These are phyloP conservation scores for Codiaeum variegatum DNA, from an alignment of 441 rosid species.

Conservation along the genomic window DNA sequence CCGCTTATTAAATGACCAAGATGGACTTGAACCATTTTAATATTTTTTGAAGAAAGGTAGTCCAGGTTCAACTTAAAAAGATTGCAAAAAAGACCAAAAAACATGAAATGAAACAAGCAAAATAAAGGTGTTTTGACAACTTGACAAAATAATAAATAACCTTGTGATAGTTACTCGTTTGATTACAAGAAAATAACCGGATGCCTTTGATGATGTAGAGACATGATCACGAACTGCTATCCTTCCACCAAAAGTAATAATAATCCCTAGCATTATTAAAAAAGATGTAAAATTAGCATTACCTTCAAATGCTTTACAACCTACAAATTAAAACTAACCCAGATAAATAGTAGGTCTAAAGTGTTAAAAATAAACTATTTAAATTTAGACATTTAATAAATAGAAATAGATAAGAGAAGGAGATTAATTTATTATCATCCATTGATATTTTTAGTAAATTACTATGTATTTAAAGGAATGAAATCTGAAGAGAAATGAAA, in stretches of 20 bases:
- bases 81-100: not conserved
- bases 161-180: not conserved
- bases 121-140: not conserved
- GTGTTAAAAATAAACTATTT: too few species aligned
- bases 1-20: too few species aligned
- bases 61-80: not conserved
- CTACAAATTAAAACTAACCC: not conserved
- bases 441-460: too few species aligned
- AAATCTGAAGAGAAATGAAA: too few species aligned
- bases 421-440: too few species aligned
- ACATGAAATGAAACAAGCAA: not conserved
- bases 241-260: conserved; percentile 59
- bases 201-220: conserved; percentile 60
- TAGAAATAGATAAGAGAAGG: too few species aligned
- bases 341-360: not conserved
- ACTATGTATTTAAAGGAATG: too few species aligned
- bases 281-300: not conserved
- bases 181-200: not conserved
- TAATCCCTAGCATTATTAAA: conserved; percentile 41
- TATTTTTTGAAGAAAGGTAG: too few species aligned
- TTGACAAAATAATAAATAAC: not conserved
- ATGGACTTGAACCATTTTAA: too few species aligned
- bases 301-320: conserved; percentile 6
- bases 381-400: too few species aligned
- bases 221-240: conserved; percentile 70